Conservation (phyloP, 2,329 filamentous ascomycete genomes). For the Aspergillus sp. region DNA sequence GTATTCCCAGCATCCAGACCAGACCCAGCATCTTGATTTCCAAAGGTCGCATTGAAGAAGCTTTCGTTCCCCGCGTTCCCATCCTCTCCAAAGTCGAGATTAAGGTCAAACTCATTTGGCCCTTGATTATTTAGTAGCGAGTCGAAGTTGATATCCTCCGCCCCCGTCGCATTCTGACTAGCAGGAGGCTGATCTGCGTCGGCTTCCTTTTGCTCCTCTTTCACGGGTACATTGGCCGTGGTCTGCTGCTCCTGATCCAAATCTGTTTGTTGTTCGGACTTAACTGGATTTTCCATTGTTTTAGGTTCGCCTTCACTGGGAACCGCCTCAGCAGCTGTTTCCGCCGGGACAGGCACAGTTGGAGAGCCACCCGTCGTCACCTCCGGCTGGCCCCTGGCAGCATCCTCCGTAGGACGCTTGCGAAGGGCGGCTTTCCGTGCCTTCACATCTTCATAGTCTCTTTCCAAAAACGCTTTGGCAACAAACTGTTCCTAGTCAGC, state of each 20-base stretch:
- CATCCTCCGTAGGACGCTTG: conserved; percentile 25
- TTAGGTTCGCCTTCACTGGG: conserved; percentile 20
- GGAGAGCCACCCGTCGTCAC: conserved; percentile 16
- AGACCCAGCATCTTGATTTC: conserved; percentile 19
- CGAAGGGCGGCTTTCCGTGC: conserved; percentile 31
- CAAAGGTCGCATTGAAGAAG: conserved; percentile 35
- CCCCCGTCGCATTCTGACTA: conserved; percentile 27
- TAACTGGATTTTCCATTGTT: conserved; percentile 10
- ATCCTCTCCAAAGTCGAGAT: conserved; percentile 41
- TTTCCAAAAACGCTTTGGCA: conserved; percentile 44
- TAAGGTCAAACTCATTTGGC: conserved; percentile 39
- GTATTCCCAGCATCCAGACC: conserved; percentile 17
- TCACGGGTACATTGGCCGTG: conserved; percentile 19
- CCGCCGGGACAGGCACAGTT: conserved; percentile 15
- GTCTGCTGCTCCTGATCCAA: conserved; percentile 14
- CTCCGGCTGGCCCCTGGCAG: conserved; percentile 28
- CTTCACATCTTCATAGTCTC: conserved; percentile 40
- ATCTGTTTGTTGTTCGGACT: conserved; percentile 13
- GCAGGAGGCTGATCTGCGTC: conserved; percentile 5
- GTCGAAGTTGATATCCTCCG: conserved; percentile 41
- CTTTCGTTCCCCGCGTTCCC: conserved; percentile 36
- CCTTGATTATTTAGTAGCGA: conserved; percentile 38
- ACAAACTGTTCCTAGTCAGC: conserved; percentile 34
- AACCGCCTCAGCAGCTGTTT: conserved; percentile 20
- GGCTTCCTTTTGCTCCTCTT: conserved; percentile 23